Evolutionary conservation across 2,329 filamentous ascomycete genomes (phyloP), one percentile per base, ranked within the genome.

Genomic region (Neoscytalidium dimidiatum): DNA sequence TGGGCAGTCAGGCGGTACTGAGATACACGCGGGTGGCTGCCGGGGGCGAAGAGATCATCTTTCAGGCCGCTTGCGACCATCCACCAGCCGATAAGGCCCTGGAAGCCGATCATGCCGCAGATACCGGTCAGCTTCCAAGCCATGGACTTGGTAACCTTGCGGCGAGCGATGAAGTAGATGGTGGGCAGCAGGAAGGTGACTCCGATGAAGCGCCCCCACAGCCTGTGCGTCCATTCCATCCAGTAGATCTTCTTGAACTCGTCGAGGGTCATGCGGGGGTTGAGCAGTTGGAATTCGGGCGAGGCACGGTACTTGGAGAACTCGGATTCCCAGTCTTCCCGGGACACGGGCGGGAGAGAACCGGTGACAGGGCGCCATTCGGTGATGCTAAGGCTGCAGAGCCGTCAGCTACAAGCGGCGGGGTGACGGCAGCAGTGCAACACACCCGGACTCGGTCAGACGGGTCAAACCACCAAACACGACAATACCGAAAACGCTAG

Each of bases 171-270:
- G 74, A 98, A 96, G 83, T 97, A 98, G 64, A 90, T 79, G 7
- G 94, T 92, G 1, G 95, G 95, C 1, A 97, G 74, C 53, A 97
- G 88, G 78, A 98, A 97, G 58, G 92, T 90, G 68, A 98, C 79
- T 66, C 95, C 95, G 65, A 99, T 92, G 71, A 96, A 84, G 69
- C 95, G 90, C 51, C 95, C 95, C 94, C 95, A 98, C 64, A 97
- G 85, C 31, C 95, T 88, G 79, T 99, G 95, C 48, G 90, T 88
- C 95, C 95, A 99, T 83, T 99, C 95, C 95, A 98, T 98, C 78
- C 91, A 99, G 85, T 98, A 99, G 70, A 99, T 99, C 76, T 95
- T 90, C 80, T 98, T 97, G 83, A 98, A 99, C 77, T 99, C 95
- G 66, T 89, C 86, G 64, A 99, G 84, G 33, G 86, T 90, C 95